Conservation (phyloP, 1,284 basidiomycete species). For the Irpex sp. region DNA sequence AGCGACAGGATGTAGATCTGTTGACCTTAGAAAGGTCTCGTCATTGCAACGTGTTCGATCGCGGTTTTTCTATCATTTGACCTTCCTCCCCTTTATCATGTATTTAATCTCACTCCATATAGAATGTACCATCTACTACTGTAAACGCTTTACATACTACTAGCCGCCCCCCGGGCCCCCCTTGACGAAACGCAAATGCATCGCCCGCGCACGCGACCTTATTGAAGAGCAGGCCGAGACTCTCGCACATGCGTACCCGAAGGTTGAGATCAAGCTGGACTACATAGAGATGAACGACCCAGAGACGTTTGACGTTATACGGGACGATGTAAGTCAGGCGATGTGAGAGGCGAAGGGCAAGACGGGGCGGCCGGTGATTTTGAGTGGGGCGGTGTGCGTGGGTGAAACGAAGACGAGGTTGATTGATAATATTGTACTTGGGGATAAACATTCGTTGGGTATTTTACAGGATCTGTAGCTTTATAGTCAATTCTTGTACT, state of each 20-base stretch:
- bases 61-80: too few relatives aligned
- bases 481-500: too few relatives aligned
- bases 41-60: too few relatives aligned
- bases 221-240: constrained; percentile 25
- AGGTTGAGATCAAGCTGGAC: constrained; percentile 67
- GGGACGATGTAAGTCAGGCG: constrained; percentile 28
- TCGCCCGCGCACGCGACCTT: constrained; percentile 42
- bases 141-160: too few relatives aligned
- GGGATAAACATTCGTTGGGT: constrained; percentile 35
- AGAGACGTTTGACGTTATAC: constrained; percentile 64
- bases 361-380: constrained; percentile 52
- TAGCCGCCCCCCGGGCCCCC: too few relatives aligned
- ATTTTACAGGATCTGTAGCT: constrained; percentile 7
- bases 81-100: too few relatives aligned
- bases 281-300: constrained; percentile 91
- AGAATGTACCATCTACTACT: too few relatives aligned
- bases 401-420: constrained; percentile 85
- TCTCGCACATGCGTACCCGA: constrained; percentile 2
- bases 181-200: constrained; percentile 48
- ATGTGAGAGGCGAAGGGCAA: constrained; percentile 19
- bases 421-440: constrained; percentile 91
- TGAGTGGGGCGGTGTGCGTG: constrained; percentile 47
- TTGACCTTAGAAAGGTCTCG: too few relatives aligned
- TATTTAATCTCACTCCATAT: too few relatives aligned
- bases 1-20: too few relatives aligned